These are phyloP conservation scores for Piedraia hortae DNA, from an alignment of 2,329 filamentous ascomycete genomes.

Conservation along the genomic window DNA sequence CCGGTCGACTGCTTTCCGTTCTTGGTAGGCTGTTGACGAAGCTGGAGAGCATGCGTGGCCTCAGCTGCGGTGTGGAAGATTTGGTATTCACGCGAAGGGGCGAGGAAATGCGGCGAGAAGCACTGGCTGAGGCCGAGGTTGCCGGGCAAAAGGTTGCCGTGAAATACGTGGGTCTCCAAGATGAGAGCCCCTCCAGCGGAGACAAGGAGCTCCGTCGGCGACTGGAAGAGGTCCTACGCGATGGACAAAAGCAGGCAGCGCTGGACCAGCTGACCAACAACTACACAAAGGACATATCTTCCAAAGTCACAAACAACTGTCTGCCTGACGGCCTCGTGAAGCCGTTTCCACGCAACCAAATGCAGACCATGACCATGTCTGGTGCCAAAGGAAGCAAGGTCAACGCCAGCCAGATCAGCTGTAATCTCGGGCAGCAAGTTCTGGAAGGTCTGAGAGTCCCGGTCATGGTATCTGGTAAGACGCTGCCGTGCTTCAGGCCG, in stretches of 20 bases:
- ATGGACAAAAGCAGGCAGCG: slow-evolving; percentile 70
- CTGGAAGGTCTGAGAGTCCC: slow-evolving; percentile 84
- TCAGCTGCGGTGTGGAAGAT: slow-evolving; percentile 94
- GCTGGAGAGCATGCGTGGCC: slow-evolving; percentile 75
- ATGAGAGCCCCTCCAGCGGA: slow-evolving; percentile 30
- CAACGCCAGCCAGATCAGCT: slow-evolving; percentile 93
- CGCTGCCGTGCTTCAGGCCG: slow-evolving; percentile 73
- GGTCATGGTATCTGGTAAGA: slow-evolving; percentile 93
- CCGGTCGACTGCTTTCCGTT: slow-evolving; percentile 68
- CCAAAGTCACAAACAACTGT: slow-evolving; percentile 48
- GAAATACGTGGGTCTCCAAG: slow-evolving; percentile 62
- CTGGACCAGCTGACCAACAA: slow-evolving; percentile 72
- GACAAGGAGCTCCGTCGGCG: slow-evolving; percentile 48
- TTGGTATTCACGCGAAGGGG: slow-evolving; percentile 58
- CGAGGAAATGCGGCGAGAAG: slow-evolving; percentile 40
- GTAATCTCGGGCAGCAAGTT: slow-evolving; percentile 89
- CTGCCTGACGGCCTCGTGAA: slow-evolving; percentile 65
- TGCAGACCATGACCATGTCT: slow-evolving; percentile 95
- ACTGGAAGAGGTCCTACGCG: slow-evolving; percentile 68
- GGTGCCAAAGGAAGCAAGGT: slow-evolving; percentile 82
- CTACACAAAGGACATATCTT: slow-evolving; percentile 41
- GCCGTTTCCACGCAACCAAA: slow-evolving; percentile 85
- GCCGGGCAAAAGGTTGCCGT: slow-evolving; percentile 59
- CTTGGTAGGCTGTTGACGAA: slow-evolving; percentile 73
- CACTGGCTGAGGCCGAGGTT: slow-evolving; percentile 35